These are phyloP conservation scores for Curvularia hawaiiensis DNA, from an alignment of 2,329 filamentous ascomycete genomes.

Conservation along the genomic window DNA sequence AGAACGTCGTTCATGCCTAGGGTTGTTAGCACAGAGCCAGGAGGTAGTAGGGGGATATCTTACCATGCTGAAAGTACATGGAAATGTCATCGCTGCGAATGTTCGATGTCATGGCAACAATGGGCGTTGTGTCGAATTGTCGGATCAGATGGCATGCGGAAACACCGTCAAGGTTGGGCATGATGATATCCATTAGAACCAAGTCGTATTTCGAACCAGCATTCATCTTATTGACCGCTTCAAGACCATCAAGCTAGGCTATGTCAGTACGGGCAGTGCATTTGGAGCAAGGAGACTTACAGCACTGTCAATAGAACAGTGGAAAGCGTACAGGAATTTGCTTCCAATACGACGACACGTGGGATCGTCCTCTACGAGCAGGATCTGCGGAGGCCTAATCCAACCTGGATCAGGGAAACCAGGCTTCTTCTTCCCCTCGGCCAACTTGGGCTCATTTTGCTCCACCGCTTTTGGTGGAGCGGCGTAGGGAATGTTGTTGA, in stretches of 20 bases:
- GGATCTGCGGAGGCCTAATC: constrained; percentile 73
- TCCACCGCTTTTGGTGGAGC: constrained; percentile 70
- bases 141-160: constrained; percentile 93
- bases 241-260: constrained; percentile 77
- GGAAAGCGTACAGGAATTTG: constrained; percentile 69
- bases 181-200: constrained; percentile 72
- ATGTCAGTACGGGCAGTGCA: constrained; percentile 30
- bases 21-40: constrained; percentile 30
- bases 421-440: constrained; percentile 65
- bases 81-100: constrained; percentile 96
- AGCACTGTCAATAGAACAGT: constrained; percentile 67
- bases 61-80: constrained; percentile 96
- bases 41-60: constrained; percentile 40
- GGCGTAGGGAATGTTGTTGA: constrained; percentile 90
- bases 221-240: constrained; percentile 87
- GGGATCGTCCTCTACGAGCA: constrained; percentile 84
- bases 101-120: constrained; percentile 98
- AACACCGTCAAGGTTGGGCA: constrained; percentile 94
- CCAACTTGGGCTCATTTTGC: constrained; percentile 52
- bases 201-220: constrained; percentile 67
- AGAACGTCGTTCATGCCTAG: constrained; percentile 96
- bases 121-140: constrained; percentile 82
- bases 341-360: constrained; percentile 70
- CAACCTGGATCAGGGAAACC: constrained; percentile 67
- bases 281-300: constrained; percentile 50